A percentile compares a stretch with the other conserved stretches of the same genome.
Evolutionary conservation across 1,139 yeast genomes (phyloP).

Genomic region (Taphrina betulina): DNA sequence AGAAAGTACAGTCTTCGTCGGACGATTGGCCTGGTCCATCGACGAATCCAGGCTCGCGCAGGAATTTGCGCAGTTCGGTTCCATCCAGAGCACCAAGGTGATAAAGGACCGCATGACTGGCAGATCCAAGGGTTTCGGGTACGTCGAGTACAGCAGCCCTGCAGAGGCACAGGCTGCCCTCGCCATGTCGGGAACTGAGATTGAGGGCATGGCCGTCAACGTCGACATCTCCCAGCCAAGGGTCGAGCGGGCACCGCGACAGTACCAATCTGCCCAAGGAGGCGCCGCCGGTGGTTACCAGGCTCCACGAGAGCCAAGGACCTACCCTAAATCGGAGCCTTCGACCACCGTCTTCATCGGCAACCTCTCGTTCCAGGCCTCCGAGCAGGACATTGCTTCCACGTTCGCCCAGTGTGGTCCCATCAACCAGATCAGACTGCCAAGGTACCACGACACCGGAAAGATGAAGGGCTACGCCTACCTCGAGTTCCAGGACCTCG

Average conservation of each 20-base stretch:
- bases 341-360: constrained; percentile 94
- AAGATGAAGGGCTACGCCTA: constrained; percentile 92
- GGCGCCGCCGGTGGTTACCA: constrained; percentile 72
- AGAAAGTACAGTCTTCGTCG: constrained; percentile 82
- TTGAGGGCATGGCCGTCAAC: constrained; percentile 95
- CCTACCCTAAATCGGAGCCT: constrained; percentile 36
- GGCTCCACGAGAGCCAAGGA: constrained; percentile 46
- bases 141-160: constrained; percentile 83
- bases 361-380: constrained; percentile 94
- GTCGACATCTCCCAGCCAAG: constrained; percentile 86
- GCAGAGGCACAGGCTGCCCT: constrained; percentile 84
- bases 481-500: constrained; percentile 81
- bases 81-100: constrained; percentile 85
- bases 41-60: constrained; percentile 89
- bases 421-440: constrained; percentile 83
- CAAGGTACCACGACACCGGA: constrained; percentile 87
- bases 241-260: constrained; percentile 50
- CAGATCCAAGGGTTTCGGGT: constrained; percentile 88
- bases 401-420: constrained; percentile 85
- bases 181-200: constrained; percentile 78
- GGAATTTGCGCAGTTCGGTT: constrained; percentile 81
- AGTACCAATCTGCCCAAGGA: constrained; percentile 15
- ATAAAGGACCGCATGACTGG: constrained; percentile 90
- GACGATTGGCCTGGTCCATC: constrained; percentile 94
- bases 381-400: constrained; percentile 85